Evolutionary conservation across 2,329 filamentous ascomycete genomes (phyloP), one percentile per base, ranked within the genome.

Genomic region (Capronia americana): DNA sequence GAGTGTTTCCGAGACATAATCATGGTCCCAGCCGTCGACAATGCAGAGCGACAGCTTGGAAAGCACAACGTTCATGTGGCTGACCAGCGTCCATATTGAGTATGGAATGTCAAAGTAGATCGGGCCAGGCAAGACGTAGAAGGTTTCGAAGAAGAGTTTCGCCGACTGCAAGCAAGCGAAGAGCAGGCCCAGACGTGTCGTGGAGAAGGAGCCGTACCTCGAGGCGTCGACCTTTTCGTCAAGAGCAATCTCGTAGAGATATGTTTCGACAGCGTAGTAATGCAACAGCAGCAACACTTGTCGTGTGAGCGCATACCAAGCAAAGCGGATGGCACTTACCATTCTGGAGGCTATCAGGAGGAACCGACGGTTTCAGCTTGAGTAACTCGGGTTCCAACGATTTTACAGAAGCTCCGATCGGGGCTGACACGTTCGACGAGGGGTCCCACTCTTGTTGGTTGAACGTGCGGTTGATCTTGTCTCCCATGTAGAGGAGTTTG

Each of bases 111-210:
- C 77, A 64, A 81, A 80, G 62, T 83, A 85, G 3, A 78, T 74
- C 0, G 74, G 69, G 0, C 80, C 74, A 0, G 85, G 80, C 0
- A 87, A 73, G 0, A 77, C 72, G 1, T 83, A 76, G 78, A 84
- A 85, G 44, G 76, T 76, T 1, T 84, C 79, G 57, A 87, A 86
- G 76, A 83, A 87, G 0, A 74, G 73, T 44, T 79, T 81, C 0
- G 86, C 72, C 1, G 84, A 81, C 17, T 77, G 75, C 53, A 82
- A 80, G 3, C 83, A 82, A 26, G 80, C 80, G 68, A 83, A 85
- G 10, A 87, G 80, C 2, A 81, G 76, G 63, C 86, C 83, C 1
- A 86, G 76, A 0, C 81, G 79, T 0, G 82, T 81, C 0, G 80
- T 74, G 0, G 76, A 75, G 3, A 71, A 68, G 32, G 68, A 63